Evolutionary conservation across 805 yeast genomes (phyloP).

Genomic region (Blastobotrys attinorum): DNA sequence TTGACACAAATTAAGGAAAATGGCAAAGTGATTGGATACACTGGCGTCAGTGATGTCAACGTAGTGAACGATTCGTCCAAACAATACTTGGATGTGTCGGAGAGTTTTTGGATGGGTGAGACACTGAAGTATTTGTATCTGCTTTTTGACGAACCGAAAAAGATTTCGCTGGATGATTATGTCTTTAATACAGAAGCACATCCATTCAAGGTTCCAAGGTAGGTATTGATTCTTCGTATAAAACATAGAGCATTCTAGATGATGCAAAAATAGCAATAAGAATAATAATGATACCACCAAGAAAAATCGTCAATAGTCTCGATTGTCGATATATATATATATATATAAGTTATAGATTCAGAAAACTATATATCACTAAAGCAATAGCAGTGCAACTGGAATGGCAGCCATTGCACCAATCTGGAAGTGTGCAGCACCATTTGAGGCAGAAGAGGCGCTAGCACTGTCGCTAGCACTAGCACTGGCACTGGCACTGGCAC

Average conservation of each 20-base stretch:
- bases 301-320: too few relatives aligned
- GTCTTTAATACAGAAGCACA: constrained; percentile 60
- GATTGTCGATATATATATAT: too few relatives aligned
- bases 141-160: constrained; percentile 44
- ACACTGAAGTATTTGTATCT: constrained; percentile 80
- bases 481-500: too few relatives aligned
- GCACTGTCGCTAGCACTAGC: too few relatives aligned
- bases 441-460: too few relatives aligned
- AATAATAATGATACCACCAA: not conserved
- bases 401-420: not conserved
- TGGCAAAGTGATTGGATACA: constrained; percentile 31
- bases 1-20: constrained; percentile 16
- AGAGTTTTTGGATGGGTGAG: constrained; percentile 86
- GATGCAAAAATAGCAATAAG: too few relatives aligned
- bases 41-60: constrained; percentile 37
- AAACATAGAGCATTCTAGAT: not conserved
- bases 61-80: constrained; percentile 33
- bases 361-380: not conserved
- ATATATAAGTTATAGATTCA: too few relatives aligned
- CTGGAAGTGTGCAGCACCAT: too few relatives aligned
- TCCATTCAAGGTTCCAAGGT: constrained; percentile 31
- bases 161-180: constrained; percentile 43
- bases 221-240: too few relatives aligned
- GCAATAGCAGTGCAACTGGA: not conserved
- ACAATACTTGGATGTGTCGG: constrained; percentile 43